Evolutionary conservation across 352 stramenopile species (phyloP), one percentile per base, ranked within the genome.

Genomic region (Pythium phragmitis): DNA sequence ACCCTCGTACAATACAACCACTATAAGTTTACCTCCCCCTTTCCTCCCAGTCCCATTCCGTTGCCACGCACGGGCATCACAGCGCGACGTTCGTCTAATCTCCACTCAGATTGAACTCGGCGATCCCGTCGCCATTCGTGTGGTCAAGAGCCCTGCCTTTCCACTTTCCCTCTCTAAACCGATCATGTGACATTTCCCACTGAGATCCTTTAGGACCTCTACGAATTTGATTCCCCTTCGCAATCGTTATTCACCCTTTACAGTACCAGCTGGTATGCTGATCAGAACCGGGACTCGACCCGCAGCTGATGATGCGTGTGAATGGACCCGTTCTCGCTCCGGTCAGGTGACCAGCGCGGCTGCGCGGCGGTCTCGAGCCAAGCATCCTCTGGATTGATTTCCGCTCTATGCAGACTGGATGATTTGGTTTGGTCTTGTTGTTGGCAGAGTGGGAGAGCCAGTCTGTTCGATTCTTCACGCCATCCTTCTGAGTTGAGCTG

Each of bases 21-120:
- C 53, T 63, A 63, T 63, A 63, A 63, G 57, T 63, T 53, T 33
- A 45, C 57, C 37, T 56, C 36, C 45, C 9, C 28, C 45, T 52
- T 51, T 14, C 7, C 4, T 14, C 14, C 37, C 34, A 52, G 9
- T 46, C 39, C 34, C 34, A 39, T 39, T 39, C 34, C 34, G 34
- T 46, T n/a, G 8, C 14, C 17, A 8, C 13, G 5, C 9, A 46
- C 16, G 11, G 8, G 13, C 7, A 46, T 46, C 39, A 46, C 39
- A 46, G 48, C 37, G 11, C 23, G 34, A 5, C 26, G n/a, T 43
- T 57, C 17, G 50, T 19, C 46, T 30, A 34, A 60, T 3, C 41
- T 13, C 34, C 34, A 39, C 7, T 39, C 34, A 9, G 34, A 9
- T 39, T 6, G 34, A n/a, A 30, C 33, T 5, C 7, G 6, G 12